Percentiles rank a stretch among this genome's conserved stretches.
Conservation (phyloP, 495 filamentous ascomycete species). For the Astrothelium subdiscretum region DNA sequence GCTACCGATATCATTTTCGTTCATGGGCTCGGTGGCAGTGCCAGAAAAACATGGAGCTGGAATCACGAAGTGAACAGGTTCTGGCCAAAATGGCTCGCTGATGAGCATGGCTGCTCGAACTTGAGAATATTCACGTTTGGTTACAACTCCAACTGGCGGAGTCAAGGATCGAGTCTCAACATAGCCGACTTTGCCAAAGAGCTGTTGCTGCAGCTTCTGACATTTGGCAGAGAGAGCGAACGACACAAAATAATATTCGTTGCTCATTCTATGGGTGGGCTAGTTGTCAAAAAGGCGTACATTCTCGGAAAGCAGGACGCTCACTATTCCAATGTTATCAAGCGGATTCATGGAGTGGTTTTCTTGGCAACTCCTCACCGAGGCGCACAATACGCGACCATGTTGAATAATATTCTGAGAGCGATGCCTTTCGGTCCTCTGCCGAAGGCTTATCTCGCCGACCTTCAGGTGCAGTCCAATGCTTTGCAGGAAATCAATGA, state of each 20-base stretch:
- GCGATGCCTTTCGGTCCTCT: neutral
- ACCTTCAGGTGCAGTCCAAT: constrained; percentile 12
- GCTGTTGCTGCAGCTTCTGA: neutral
- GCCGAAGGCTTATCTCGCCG: constrained; percentile 9
- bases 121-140: neutral
- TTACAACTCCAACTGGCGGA: neutral
- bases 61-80: neutral
- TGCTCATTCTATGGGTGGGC: neutral
- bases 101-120: neutral
- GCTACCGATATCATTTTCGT: neutral
- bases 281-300: neutral
- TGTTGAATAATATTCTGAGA: neutral
- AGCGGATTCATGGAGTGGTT: neutral
- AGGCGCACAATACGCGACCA: neutral
- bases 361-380: neutral
- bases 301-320: neutral
- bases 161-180: neutral
- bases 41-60: neutral
- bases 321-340: neutral
- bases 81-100: neutral
- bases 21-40: neutral
- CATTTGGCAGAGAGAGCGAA: neutral
- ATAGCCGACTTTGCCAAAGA: neutral
- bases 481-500: constrained; percentile 24
- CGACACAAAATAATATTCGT: neutral